Evolutionary conservation across 345 rosid genomes (phyloP).

Genomic region (Nasturtium officinale): DNA sequence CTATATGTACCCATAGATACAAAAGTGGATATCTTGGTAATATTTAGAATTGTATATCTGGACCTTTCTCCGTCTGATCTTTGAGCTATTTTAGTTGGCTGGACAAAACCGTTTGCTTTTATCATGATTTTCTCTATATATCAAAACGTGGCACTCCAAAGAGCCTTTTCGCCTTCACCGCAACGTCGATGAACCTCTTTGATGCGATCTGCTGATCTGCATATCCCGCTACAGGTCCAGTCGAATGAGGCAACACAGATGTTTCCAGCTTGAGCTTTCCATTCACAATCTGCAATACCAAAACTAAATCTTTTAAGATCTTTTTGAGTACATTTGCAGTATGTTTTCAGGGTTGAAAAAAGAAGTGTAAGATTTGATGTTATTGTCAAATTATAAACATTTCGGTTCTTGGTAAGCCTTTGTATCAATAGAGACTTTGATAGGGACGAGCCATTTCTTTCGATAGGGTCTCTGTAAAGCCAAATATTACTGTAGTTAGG

Average conservation of each 20-base stretch:
- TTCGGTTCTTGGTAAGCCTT: slow-evolving; percentile 31
- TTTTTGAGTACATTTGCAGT: slow-evolving; percentile 1
- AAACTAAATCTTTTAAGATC: background rate
- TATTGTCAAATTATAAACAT: background rate
- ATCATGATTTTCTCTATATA: background rate
- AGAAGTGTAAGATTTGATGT: slow-evolving; percentile 27
- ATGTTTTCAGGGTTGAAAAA: slow-evolving; percentile 1
- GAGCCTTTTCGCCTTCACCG: slow-evolving; percentile 86
- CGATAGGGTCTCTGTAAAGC: background rate
- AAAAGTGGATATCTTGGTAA: slow-evolving; percentile 31
- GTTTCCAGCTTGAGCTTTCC: slow-evolving; percentile 99
- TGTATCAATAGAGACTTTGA: slow-evolving; percentile 35
- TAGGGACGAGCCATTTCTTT: slow-evolving; percentile 36
- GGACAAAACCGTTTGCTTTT: slow-evolving; percentile 7
- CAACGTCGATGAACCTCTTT: slow-evolving; percentile 92
- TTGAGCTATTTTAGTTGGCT: slow-evolving; percentile 6
- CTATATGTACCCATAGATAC: slow-evolving; percentile 36
- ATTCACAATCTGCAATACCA: slow-evolving; percentile 72
- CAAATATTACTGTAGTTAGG: slow-evolving; percentile 21
- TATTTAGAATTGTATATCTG: slow-evolving; percentile 16
- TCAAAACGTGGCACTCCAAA: slow-evolving; percentile 82
- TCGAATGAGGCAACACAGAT: slow-evolving; percentile 92
- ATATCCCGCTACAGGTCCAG: slow-evolving; percentile 97
- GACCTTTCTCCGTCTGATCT: slow-evolving; percentile 17
- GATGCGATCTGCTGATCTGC: slow-evolving; percentile 83